These are phyloP conservation scores for Litchi chinensis DNA, from an alignment of 345 rosid genomes.

Conservation along the genomic window DNA sequence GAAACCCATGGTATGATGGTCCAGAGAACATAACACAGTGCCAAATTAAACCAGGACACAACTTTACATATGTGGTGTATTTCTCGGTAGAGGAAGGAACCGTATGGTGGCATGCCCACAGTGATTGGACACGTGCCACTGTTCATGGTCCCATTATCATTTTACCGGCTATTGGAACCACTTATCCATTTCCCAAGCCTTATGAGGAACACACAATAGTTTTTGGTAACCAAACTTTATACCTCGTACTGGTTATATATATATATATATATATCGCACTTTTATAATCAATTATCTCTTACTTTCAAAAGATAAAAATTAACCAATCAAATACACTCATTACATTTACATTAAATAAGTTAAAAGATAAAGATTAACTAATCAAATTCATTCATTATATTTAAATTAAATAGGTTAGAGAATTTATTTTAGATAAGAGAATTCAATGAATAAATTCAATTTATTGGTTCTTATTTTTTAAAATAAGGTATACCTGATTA, in stretches of 20 bases:
- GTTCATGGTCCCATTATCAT: constrained; percentile 48
- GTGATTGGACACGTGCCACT: constrained; percentile 49
- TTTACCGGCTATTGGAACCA: constrained; percentile 22
- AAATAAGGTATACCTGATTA: no score
- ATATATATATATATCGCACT: no score
- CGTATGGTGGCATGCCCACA: constrained; percentile 61
- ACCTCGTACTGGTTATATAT: neutral
- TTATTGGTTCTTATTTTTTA: no score
- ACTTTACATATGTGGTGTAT: constrained; percentile 39
- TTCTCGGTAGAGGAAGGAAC: constrained; percentile 46
- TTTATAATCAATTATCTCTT: no score
- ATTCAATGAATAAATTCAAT: no score
- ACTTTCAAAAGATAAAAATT: no score
- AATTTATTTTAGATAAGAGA: no score
- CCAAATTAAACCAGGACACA: constrained; percentile 39
- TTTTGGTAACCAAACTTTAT: constrained; percentile 21
- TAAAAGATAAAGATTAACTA: no score
- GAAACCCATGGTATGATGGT: constrained; percentile 54
- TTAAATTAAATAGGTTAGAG: no score
- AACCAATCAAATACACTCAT: no score
- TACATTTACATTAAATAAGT: no score
- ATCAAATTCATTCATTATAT: no score
- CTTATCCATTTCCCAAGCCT: constrained; percentile 35
- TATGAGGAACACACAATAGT: constrained; percentile 41
- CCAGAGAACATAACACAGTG: constrained; percentile 57